Percentiles rank a stretch among this genome's conserved stretches.
These are phyloP conservation scores for Phyllachora maydis DNA, from an alignment of 2,329 filamentous ascomycete genomes.

Conservation along the genomic window DNA sequence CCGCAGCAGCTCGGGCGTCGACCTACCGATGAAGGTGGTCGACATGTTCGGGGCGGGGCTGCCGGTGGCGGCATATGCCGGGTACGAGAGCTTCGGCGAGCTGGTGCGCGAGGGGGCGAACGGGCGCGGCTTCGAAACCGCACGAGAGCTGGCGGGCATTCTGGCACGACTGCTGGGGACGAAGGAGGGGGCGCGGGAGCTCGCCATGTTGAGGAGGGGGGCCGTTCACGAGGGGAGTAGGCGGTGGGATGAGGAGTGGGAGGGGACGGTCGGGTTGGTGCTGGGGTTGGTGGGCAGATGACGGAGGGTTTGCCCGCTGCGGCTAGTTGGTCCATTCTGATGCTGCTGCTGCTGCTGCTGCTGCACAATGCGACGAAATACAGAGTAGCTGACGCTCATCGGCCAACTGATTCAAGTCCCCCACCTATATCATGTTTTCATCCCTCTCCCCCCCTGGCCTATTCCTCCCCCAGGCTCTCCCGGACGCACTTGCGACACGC, in stretches of 20 bases:
- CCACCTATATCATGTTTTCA: no score
- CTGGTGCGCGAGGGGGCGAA: slow-evolving; percentile 77
- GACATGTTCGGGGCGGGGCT: slow-evolving; percentile 96
- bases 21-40: slow-evolving; percentile 97
- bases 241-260: slow-evolving; percentile 89
- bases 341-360: no score
- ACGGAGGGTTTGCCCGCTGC: slow-evolving; percentile 4
- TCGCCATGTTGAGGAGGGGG: slow-evolving; percentile 43
- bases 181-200: slow-evolving; percentile 23
- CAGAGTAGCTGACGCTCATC: no score
- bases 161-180: slow-evolving; percentile 45
- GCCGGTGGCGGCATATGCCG: slow-evolving; percentile 70
- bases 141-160: slow-evolving; percentile 40
- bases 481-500: slow-evolving; percentile 59
- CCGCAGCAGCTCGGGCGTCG: slow-evolving; percentile 82
- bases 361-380: no score
- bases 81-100: slow-evolving; percentile 77
- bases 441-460: no score
- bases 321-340: no score
- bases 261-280: slow-evolving; percentile 55
- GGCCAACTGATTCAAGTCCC: no score
- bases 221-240: slow-evolving; percentile 53
- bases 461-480: slow-evolving; percentile 61
- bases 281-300: slow-evolving; percentile 33
- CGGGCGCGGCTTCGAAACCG: slow-evolving; percentile 63